phyloP scores from a whole-genome alignment of 1,284 basidiomycete genomes.

The Xerocomus amazonicus region DNA sequence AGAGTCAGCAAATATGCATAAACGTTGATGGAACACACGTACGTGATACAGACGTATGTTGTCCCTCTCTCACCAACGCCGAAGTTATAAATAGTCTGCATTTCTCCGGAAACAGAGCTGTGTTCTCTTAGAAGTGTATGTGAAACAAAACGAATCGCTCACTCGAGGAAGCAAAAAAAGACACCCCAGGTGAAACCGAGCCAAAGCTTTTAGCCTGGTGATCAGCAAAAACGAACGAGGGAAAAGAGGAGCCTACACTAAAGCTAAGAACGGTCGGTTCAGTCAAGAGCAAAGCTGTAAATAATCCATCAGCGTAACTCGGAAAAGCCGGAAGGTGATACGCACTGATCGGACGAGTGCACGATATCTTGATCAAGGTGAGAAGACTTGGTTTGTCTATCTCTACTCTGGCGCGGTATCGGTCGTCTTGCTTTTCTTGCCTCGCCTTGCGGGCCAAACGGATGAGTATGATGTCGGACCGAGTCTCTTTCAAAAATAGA shows the following conservation, averaged over 20 bases:
- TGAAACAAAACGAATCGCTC: constrained; percentile 15
- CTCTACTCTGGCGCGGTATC: constrained; percentile 49
- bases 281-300: constrained; percentile 48
- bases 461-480: constrained; percentile 44
- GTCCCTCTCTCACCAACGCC: constrained; percentile 48
- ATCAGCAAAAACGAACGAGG: constrained; percentile 5
- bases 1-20: background rate
- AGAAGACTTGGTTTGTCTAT: constrained; percentile 43
- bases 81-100: constrained; percentile 50
- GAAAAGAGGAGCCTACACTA: constrained; percentile 36
- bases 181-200: constrained; percentile 63
- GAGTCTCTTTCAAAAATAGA: constrained; percentile 46
- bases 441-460: constrained; percentile 43
- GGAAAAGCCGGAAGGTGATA: background rate
- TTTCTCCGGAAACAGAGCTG: constrained; percentile 51
- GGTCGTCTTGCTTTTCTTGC: constrained; percentile 44
- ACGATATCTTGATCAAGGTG: constrained; percentile 47
- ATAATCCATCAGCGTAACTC: constrained; percentile 6
- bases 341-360: constrained; percentile 50
- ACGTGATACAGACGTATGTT: constrained; percentile 50
- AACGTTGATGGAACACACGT: constrained; percentile 11
- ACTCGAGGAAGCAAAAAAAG: constrained; percentile 55
- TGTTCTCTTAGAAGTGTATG: background rate
- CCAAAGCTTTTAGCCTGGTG: constrained; percentile 42
- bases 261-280: constrained; percentile 62